These are phyloP conservation scores for Leishmania arabica DNA, from an alignment of 208 protist species.

Conservation along the genomic window DNA sequence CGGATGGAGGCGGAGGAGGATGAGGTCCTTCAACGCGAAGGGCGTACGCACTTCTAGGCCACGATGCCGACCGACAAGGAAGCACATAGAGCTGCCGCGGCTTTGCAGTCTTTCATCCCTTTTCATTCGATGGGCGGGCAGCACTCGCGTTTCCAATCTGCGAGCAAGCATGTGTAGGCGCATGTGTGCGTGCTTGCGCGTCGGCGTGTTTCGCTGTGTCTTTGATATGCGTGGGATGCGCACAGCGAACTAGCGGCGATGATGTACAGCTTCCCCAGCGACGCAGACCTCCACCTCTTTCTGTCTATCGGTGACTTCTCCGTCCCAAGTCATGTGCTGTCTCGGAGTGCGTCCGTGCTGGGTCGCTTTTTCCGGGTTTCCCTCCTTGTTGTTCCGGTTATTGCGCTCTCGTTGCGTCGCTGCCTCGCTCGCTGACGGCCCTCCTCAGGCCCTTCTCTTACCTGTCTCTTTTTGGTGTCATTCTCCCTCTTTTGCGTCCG, in stretches of 20 bases:
- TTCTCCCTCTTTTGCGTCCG: not conserved
- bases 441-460: not conserved
- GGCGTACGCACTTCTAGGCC: constrained; percentile 20
- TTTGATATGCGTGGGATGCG: not conserved
- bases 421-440: not conserved
- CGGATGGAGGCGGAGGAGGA: constrained; percentile 80
- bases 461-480: not conserved
- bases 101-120: not conserved
- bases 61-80: too few relatives aligned
- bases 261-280: constrained; percentile 2
- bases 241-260: not conserved
- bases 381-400: not conserved
- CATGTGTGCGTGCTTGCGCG: not conserved
- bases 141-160: not conserved
- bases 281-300: not conserved
- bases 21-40: constrained; percentile 60
- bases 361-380: not conserved
- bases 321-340: not conserved
- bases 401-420: not conserved
- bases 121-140: not conserved
- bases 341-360: not conserved
- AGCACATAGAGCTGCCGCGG: not conserved
- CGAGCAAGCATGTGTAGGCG: not conserved
- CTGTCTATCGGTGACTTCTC: not conserved
- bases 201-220: not conserved